Evolutionary conservation across 108 stramenopile species (phyloP), one percentile per base, ranked within the genome.

Genomic region (Fragilaria crotonensis): DNA sequence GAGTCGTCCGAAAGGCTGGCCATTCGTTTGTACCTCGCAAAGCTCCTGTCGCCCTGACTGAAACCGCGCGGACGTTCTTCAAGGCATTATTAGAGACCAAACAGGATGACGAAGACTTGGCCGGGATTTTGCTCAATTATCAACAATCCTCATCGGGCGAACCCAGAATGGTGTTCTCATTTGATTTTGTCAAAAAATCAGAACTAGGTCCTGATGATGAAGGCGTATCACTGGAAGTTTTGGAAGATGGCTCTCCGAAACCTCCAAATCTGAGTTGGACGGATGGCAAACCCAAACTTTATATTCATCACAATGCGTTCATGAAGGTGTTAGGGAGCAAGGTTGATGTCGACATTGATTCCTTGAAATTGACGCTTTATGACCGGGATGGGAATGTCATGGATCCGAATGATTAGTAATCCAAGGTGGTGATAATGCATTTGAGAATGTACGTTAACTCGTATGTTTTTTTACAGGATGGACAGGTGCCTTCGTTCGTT

Each of bases 151-250:
- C 81, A 56, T 32, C 73, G 19, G 84, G 87, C 23, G 72, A 87
- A 54, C 72, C 83, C 3, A 59, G 85, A 0, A 93, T 93, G 90
- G 87, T 88, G 27, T 93, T 87, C 64, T 76, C 80, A 23, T 93
- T 93, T 64, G 62, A 72, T 25, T 87, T 93, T 57, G 70, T 93
- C 11, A 64, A 71, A 32, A 71, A 77, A 63, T 68, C 75, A 19
- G 70, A 91, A 27, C 20, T 48, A 17, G 18, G 48, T 18, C 11
- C 47, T 4, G 17, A 25, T 50, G 21, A 59, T 23, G 30, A n/a
- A 30, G 52, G 20, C 19, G 87, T 93, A 9, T 87, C 90, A 36
- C 67, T 93, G 58, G 90, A 89, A 69, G 48, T 89, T n/a, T 29
- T 81, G 22, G 70, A 73, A 25, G 83, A 87, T 61, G 85, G 83